A percentile compares a stretch with the other conserved stretches of the same genome.
These are phyloP conservation scores for Hypoxylon subgilvum DNA, from an alignment of 495 filamentous ascomycete species.

Conservation along the genomic window DNA sequence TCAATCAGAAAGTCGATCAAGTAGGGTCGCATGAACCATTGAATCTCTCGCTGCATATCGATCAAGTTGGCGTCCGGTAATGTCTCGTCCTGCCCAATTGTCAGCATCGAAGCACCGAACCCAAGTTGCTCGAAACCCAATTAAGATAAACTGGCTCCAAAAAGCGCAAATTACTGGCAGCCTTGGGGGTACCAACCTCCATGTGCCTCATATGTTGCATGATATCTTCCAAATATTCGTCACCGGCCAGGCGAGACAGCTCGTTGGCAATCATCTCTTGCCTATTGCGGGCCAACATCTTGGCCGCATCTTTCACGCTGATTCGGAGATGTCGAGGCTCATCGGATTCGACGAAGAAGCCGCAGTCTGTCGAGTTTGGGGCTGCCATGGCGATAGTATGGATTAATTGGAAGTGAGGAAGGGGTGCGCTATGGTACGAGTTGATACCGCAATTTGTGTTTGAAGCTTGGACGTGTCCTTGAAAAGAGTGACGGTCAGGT, in stretches of 20 bases:
- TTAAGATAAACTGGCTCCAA: neutral
- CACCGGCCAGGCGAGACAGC: constrained; percentile 77
- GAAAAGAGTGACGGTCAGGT: constrained; percentile 56
- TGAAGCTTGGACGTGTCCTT: constrained; percentile 32
- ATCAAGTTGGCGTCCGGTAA: constrained; percentile 95
- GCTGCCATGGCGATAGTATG: constrained; percentile 73
- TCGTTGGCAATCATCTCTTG: constrained; percentile 87
- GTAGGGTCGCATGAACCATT: constrained; percentile 99
- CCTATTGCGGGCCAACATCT: constrained; percentile 72
- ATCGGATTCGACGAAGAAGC: constrained; percentile 87
- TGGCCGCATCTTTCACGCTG: constrained; percentile 73
- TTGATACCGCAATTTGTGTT: constrained; percentile 25
- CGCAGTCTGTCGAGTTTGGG: constrained; percentile 61
- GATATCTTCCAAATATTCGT: constrained; percentile 92
- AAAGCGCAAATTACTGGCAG: constrained; percentile 2
- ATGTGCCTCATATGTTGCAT: constrained; percentile 92
- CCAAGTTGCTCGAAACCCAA: neutral
- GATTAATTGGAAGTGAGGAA: constrained; percentile 17
- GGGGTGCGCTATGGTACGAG: constrained; percentile 30
- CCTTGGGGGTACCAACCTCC: constrained; percentile 68
- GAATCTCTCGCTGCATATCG: constrained; percentile 97
- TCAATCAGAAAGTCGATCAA: constrained; percentile 98
- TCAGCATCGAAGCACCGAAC: neutral
- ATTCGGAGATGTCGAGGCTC: constrained; percentile 56
- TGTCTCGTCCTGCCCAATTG: constrained; percentile 71